These are phyloP conservation scores for Dactylis glomerata DNA, from an alignment of 176 grass and related monocot genomes.

Conservation along the genomic window DNA sequence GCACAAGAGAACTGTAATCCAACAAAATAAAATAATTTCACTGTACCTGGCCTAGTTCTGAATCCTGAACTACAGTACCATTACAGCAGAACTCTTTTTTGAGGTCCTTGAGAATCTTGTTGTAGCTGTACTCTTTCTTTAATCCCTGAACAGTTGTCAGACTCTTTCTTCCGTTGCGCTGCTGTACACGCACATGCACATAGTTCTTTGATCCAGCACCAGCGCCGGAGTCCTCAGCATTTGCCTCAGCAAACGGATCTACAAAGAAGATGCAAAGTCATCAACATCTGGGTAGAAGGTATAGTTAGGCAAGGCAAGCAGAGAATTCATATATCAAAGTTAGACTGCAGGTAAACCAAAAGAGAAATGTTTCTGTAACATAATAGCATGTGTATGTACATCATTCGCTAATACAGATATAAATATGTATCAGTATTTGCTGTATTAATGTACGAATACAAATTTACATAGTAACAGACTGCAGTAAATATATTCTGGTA, in stretches of 20 bases:
- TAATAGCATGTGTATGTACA: background rate
- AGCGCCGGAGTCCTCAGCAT: constrained; percentile 59
- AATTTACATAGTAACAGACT: too few species aligned
- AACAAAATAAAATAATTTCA: background rate
- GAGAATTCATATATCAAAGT: background rate
- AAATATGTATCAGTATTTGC: background rate
- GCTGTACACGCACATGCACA: constrained; percentile 64
- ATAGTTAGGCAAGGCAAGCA: background rate
- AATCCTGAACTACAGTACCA: constrained; percentile 64
- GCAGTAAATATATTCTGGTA: background rate
- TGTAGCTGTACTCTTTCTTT: constrained; percentile 73
- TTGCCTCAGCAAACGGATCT: constrained; percentile 68
- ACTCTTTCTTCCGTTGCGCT: constrained; percentile 76
- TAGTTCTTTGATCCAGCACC: constrained; percentile 60
- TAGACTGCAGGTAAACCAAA: background rate
- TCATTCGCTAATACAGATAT: background rate
- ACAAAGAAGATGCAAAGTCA: background rate
- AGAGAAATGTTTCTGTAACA: background rate
- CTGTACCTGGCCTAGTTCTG: constrained; percentile 64
- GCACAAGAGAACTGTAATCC: background rate
- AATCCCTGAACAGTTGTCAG: constrained; percentile 64
- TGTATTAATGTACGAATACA: too few species aligned
- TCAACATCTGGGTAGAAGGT: background rate
- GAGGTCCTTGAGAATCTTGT: constrained; percentile 62
- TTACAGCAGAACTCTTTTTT: constrained; percentile 72